Percentiles rank a stretch among this genome's conserved stretches.
These are phyloP conservation scores for Hypomyces rosellus DNA, from an alignment of 2,329 filamentous ascomycete genomes.

Conservation along the genomic window DNA sequence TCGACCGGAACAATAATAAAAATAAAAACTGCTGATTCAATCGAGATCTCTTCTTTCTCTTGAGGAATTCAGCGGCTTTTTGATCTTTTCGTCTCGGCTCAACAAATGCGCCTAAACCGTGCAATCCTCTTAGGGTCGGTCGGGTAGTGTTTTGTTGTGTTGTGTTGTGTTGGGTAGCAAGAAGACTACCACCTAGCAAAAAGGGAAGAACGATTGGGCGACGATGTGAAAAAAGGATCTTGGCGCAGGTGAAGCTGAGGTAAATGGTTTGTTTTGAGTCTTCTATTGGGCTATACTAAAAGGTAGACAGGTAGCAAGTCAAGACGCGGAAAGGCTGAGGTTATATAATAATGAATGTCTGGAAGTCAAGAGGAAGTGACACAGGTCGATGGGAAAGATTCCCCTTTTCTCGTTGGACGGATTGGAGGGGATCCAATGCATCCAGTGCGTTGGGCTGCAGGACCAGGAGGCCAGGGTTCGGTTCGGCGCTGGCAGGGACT, in stretches of 20 bases:
- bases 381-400: not conserved
- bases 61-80: not conserved
- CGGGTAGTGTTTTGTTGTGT: constrained; percentile 5
- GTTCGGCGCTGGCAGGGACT: not conserved
- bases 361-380: not conserved
- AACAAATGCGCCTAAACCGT: not conserved
- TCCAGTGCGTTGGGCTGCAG: constrained; percentile 8
- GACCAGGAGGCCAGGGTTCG: constrained; percentile 1
- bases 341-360: not conserved
- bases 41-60: not conserved
- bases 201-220: not conserved
- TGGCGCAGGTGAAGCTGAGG: not conserved
- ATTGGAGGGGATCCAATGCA: not conserved
- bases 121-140: constrained; percentile 2
- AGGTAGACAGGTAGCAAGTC: constrained; percentile 1
- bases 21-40: not conserved
- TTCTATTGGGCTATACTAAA: constrained; percentile 13
- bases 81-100: not conserved
- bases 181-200: not conserved
- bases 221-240: not conserved
- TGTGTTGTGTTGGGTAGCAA: constrained; percentile 11
- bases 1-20: not conserved
- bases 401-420: constrained; percentile 1
- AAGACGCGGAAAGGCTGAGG: not conserved
- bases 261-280: too few relatives aligned